Percentiles rank a stretch among this genome's conserved stretches.
Conservation (phyloP, 331 rosid genomes). For the Quercus lobata region DNA sequence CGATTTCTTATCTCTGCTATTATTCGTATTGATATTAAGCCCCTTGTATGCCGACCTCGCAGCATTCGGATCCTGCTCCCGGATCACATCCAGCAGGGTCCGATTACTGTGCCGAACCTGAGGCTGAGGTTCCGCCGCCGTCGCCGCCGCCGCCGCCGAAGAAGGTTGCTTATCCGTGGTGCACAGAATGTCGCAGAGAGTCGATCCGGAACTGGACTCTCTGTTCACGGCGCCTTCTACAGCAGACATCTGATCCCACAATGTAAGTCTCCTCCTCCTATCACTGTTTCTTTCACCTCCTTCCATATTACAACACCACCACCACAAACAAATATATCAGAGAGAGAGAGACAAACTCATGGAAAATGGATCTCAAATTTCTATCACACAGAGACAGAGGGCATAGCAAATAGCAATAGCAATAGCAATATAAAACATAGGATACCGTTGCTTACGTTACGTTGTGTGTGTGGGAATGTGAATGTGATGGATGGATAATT, state of each 20-base stretch:
- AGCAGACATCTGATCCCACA: constrained; percentile 64
- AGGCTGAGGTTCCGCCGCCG: not conserved
- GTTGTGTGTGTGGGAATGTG: too few species aligned
- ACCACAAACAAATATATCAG: too few species aligned
- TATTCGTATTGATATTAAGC: constrained; percentile 22
- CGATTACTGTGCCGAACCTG: constrained; percentile 15
- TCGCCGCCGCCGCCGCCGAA: not conserved
- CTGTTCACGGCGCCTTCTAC: constrained; percentile 25
- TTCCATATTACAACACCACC: constrained; percentile 27
- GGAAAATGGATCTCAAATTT: too few species aligned
- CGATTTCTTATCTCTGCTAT: constrained; percentile 48
- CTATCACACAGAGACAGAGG: too few species aligned
- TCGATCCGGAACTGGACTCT: constrained; percentile 46
- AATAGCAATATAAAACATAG: too few species aligned
- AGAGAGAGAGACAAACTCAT: too few species aligned
- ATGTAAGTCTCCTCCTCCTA: constrained; percentile 33
- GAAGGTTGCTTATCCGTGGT: constrained; percentile 19
- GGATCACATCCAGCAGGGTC: constrained; percentile 65
- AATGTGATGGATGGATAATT: not conserved
- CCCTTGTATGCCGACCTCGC: constrained; percentile 11
- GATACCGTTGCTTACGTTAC: too few species aligned
- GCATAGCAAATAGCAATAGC: too few species aligned
- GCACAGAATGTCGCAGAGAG: constrained; percentile 44
- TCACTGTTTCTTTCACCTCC: constrained; percentile 8
- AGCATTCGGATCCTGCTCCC: constrained; percentile 41